Conservation (phyloP, 352 stramenopile species). For the Phytophthora pseudosyringae region DNA sequence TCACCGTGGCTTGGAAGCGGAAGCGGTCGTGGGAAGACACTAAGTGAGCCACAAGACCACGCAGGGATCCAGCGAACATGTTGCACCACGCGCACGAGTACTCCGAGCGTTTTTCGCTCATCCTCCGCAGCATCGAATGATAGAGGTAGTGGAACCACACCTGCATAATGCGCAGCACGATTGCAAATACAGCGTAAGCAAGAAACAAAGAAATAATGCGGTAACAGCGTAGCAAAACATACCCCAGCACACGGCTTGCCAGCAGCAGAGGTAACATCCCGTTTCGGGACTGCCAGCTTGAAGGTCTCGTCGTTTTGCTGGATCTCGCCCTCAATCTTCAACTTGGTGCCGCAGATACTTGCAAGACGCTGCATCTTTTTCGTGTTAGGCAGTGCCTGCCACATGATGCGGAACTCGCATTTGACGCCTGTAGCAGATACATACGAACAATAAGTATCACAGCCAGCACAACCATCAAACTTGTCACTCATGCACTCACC, state of each 20-base stretch:
- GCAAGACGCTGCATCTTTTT: constrained; percentile 55
- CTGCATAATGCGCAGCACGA: constrained; percentile 28
- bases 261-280: constrained; percentile 22
- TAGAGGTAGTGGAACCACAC: constrained; percentile 89
- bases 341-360: constrained; percentile 45
- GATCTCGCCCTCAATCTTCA: constrained; percentile 30
- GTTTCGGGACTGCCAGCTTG: constrained; percentile 50
- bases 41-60: constrained; percentile 76
- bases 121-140: constrained; percentile 76
- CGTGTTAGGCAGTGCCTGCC: constrained; percentile 46
- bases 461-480: neutral
- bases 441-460: constrained; percentile 7
- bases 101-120: constrained; percentile 85
- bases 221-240: constrained; percentile 4
- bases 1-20: constrained; percentile 76
- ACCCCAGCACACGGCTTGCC: constrained; percentile 41
- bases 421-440: constrained; percentile 50
- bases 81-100: constrained; percentile 88
- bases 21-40: constrained; percentile 82
- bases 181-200: constrained; percentile 1
- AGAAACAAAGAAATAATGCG: neutral
- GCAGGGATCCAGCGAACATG: constrained; percentile 77
- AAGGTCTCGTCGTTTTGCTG: constrained; percentile 35
- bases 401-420: constrained; percentile 58
- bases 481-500: constrained; percentile 39